Base-by-base conservation (phyloP, 192 early-diverging fungal species). In the Rhizoclosmatium globosum region DNA sequence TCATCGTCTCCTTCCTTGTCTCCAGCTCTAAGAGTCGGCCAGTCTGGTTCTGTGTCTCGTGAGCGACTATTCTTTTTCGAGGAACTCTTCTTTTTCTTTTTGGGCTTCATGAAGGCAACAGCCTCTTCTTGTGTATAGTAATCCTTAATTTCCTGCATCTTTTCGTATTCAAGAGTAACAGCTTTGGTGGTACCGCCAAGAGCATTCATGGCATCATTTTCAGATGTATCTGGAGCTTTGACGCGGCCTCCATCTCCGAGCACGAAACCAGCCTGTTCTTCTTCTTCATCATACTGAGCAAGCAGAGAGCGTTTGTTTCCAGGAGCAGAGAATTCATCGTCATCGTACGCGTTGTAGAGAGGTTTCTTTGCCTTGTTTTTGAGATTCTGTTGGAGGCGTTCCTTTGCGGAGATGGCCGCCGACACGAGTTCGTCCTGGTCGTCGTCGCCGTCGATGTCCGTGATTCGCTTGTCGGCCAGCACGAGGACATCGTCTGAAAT, bases 101-200 rank as follows among this genome's bases (percentile, higher is more conserved):
- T 96, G 45, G 92, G 85, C 71, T 96, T 95, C 67, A 94, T 94
- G 65, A 97, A 96, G 15, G 88, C 69, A 3, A 92, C 77, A 1
- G 92, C 87, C 82, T 98, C 96, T 50, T 96, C 94, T 62, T 91
- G 88, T 57, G 96, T 96, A 85, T 97, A 97, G 80, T 95, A 97
- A 78, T 97, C 97, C 64, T 91, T 89, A 43, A 94, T 91, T 80
- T 93, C 89, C 47, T 86, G 86, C 23, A 73, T 81, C 48, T 85
- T 82, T 44, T 84, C 69, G 67, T 82, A 82, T 9, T 79, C 75
- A 38, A 94, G 71, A 9, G 86, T 81, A 41, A 92, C 85, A 13
- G 62, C 21, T 48, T 64, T 75, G 13, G 31, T 31, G 2, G 56
- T 56, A 44, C 71, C 71, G 0, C 89, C 82, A 62, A 92, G 47